Base-by-base conservation (phyloP, 2,329 filamentous ascomycete species). In the Fusarium praegraminearum region DNA sequence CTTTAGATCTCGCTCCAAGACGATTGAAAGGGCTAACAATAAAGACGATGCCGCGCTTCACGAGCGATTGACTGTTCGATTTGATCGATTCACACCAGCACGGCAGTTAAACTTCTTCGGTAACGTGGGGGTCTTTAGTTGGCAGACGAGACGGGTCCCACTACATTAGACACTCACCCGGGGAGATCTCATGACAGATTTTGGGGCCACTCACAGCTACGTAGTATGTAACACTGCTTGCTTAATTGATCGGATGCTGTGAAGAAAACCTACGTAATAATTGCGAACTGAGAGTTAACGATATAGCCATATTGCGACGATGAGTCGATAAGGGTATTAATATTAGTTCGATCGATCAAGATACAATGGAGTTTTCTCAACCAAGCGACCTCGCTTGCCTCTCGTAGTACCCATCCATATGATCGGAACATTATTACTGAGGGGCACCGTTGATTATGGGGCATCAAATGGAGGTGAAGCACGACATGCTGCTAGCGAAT, bases 81-180 rank as follows among this genome's bases (percentile, higher is more conserved):
- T 50, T 63, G 36, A 50, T 46, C 33, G 59, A 61, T 57, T 74
- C 67, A 71, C 70, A 59, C 62, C 57, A 51, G 67, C 43, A 66
- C 57, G 47, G 69, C 49, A 67, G 52, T 65, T 55, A 65, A 70
- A 64, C 46, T 55, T 61, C 66, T 62, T 59, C 15, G n/a, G 35
- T 41, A 61, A 63, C 62, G 69, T 72, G 69, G 67, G 55, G 71
- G 74, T 67, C 58, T 51, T 40, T 50, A 35, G 36, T 41, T 43
- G 61, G 44, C 41, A 52, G 49, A 44, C 52, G 32, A 36, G 33
- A 41, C 24, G 20, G 57, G 67, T 44, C 62, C 72, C 72, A 72
- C 68, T 7, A 60, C 49, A 40, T 41, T 61, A 51, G 51, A 54
- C 45, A 66, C 66, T 60, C 45, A 70, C 66, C 49, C 44, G 61